Evolutionary conservation across 2,329 filamentous ascomycete genomes (phyloP), one percentile per base, ranked within the genome.

Genomic region (Trichoderma sp.): DNA sequence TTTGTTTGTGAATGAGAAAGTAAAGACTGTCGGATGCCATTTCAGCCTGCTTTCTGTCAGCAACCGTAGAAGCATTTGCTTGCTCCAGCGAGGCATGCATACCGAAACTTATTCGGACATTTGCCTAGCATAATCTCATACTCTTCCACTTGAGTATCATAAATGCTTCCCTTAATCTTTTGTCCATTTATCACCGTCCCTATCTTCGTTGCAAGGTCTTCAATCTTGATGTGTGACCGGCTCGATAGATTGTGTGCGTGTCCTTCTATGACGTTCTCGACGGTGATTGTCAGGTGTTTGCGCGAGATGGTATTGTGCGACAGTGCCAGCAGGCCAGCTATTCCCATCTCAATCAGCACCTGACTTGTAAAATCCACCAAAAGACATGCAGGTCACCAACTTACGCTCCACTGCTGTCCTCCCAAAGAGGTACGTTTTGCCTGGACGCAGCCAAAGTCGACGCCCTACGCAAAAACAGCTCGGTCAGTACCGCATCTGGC

Each of bases 371-470:
- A 13, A 70, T 20, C 8, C n/a, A 15, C 7, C 28, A 47, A n/a
- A n/a, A 6, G 12, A 13, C 2, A 12, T 6, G 26, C 6, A 53
- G 26, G 6, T 12, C 2, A 20, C 23, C 4, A 5, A 7, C 85
- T 76, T 85, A 89, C 90, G 85, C 77, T 92, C 90, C 71, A 87
- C 86, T 73, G 87, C 87, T 47, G 93, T 94, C 74, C 95, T 90
- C 70, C 95, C 95, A 79, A 97, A 93, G 23, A 97, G 87, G 80
- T 96, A 95, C 76, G 88, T 90, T 79, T 94, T 93, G 65, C 94
- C 95, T 2, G 95, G 95, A 71, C 92, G 90, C 73, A 97, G 86
- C 95, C 95, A 97, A 75, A 95, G 85, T 77, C 89, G 90, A 32
- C 81, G 80, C 64, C 81, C 82, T 84, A 58, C 43, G 26, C 39